phyloP scores from a whole-genome alignment of 768 basidiomycete species.

The Multifurca ochricompacta region DNA sequence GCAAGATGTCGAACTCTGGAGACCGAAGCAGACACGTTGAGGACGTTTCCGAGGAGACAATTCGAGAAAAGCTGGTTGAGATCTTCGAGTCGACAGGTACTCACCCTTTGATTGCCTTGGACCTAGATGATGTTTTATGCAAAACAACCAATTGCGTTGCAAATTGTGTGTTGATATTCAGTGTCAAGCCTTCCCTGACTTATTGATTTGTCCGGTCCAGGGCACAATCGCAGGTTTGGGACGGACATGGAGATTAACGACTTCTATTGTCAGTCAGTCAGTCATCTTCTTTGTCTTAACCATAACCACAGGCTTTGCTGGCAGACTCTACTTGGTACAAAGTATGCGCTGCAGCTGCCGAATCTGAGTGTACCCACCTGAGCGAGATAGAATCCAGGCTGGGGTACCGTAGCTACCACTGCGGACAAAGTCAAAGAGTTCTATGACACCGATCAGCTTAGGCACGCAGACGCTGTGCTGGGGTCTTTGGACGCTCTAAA shows the following conservation, averaged over 20 bases:
- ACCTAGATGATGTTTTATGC: conserved; percentile 17
- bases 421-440: conserved; percentile 12
- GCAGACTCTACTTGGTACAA: conserved; percentile 19
- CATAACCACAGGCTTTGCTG: background rate
- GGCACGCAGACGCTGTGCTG: conserved; percentile 5
- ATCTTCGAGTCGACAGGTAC: background rate
- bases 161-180: conserved; percentile 10
- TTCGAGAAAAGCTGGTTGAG: background rate
- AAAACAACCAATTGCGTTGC: conserved; percentile 16
- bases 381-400: conserved; percentile 16
- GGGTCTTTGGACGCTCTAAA: conserved; percentile 13
- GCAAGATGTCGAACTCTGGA: background rate
- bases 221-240: conserved; percentile 17
- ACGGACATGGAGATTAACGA: conserved; percentile 16
- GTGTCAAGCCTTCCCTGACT: background rate
- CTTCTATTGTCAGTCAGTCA: conserved; percentile 14
- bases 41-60: conserved; percentile 1
- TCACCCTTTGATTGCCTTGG: conserved; percentile 11
- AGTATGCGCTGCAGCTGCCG: background rate
- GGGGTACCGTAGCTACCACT: conserved; percentile 16
- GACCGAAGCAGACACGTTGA: background rate
- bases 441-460: conserved; percentile 17
- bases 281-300: background rate
- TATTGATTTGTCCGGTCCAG: conserved; percentile 2
- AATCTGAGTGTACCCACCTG: background rate